A percentile compares a stretch with the other conserved stretches of the same genome.
Evolutionary conservation across 441 rosid genomes (phyloP).

Genomic region (Gossypium gossypioides): DNA sequence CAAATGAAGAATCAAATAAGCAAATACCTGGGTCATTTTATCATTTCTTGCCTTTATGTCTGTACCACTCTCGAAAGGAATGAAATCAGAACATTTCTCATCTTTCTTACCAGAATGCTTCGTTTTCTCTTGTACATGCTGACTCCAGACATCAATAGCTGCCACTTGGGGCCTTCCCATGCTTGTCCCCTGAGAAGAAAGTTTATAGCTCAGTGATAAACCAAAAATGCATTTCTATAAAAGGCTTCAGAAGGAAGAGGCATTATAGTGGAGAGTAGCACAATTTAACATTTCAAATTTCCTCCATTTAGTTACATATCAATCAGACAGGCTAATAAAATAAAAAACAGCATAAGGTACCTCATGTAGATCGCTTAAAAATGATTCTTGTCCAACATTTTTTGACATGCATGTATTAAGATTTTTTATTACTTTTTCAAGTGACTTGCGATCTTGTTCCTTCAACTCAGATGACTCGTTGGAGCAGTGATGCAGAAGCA

Average conservation of each 20-base stretch:
- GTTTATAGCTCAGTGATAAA: constrained; percentile 8
- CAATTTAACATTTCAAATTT: not conserved
- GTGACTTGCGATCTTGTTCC: constrained; percentile 41
- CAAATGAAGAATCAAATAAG: not conserved
- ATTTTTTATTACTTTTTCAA: constrained; percentile 47
- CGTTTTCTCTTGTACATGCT: constrained; percentile 19
- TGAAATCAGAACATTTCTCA: constrained; percentile 17
- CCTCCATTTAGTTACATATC: not conserved
- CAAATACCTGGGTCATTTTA: constrained; percentile 52
- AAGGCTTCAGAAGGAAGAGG: not conserved
- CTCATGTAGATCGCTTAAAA: constrained; percentile 31
- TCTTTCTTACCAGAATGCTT: constrained; percentile 20
- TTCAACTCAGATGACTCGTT: constrained; percentile 37
- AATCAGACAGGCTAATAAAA: constrained; percentile 7
- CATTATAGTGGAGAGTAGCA: not conserved
- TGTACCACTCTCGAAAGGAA: constrained; percentile 19
- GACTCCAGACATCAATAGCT: constrained; percentile 16
- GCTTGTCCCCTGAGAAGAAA: constrained; percentile 27
- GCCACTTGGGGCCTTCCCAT: constrained; percentile 14
- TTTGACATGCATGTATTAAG: constrained; percentile 43
- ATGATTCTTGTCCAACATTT: constrained; percentile 31
- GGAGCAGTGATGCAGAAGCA: constrained; percentile 54
- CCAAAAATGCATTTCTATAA: not conserved
- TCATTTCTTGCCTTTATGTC: constrained; percentile 30
- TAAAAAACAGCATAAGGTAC: constrained; percentile 24